Base-by-base conservation (phyloP, 2,329 filamentous ascomycete species). In the Aspergillus unguis region DNA sequence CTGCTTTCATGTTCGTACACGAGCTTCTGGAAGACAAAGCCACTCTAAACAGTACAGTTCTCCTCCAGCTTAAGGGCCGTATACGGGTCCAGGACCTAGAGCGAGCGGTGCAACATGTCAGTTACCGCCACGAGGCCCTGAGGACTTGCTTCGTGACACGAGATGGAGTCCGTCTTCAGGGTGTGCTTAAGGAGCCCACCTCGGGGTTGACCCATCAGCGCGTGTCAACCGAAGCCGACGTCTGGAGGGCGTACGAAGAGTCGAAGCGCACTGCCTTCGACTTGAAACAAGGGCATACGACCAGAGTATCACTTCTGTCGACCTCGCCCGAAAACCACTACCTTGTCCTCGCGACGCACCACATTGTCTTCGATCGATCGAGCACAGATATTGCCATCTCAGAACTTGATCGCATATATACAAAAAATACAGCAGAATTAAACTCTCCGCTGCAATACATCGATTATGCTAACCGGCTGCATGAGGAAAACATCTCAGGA, bases 341-440 rank as follows among this genome's bases (percentile, higher is more conserved):
- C 50, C 54, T 80, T 3, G 23, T 82, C 0, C 25, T 81, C 9
- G 60, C 62, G 0, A 67, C 65, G 38, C 78, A 80, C 49, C 77
- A 80, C 55, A 79, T 81, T 31, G 56, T 65, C 33, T 69, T 81
- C 64, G 79, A 82, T 52, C 76, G 74, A 2, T 46, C 71, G 28
- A 75, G 75, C 37, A 66, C 70, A 1, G 52, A 72, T 3, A 53
- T 78, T 3, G 61, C 81, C 23, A 17, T 17, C 17, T 17, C 17
- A 17, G 17, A 17, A 17, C 27, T 79, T 1, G 6, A 48, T 0
- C 17, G 17, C 17, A 17, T 17, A 17, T 17, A 17, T 17, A 17
- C 17, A 17, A 17, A 17, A 17, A 17, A 17, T 17, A 17, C 17
- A 17, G 17, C 17, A 17, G 77, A 81, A 38, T 50, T 80, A 2